Evolutionary conservation across 805 yeast genomes (phyloP), one percentile per base, ranked within the genome.

Genomic region (Starmerella tilneyi): DNA sequence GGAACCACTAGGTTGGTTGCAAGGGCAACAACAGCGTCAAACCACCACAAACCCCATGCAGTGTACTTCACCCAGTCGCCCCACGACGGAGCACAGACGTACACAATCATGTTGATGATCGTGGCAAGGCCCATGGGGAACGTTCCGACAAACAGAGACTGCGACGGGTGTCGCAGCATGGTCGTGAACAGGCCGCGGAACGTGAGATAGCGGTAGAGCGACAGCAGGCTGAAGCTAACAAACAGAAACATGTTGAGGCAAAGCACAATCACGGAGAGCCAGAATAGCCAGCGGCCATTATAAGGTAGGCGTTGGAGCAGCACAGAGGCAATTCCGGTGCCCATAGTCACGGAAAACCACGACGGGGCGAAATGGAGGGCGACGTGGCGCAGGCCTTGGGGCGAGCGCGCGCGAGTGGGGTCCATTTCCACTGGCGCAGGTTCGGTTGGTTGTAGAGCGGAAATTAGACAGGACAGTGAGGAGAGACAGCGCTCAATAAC

Each of bases 281-380:
- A 38, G 26, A 12, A 27, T 5, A 38, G 29, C 41, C 41, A 38
- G 9, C 17, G 9, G 16, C 33, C 41, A 12, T 38, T 26, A 15
- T 19, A 38, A 17, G 41, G 41, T 11, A 38, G 24, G 1, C 20
- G 24, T 21, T 38, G 26, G 26, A 38, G 33, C 17, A 38, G 24
- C 4, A 38, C 15, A 9, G 41, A 38, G 19, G 26, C 41, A 15
- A 38, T 38, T 23, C 41, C 41, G 17, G 41, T 38, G 19, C 41
- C 41, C 41, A 38, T 38, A 9, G 33, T 20, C 1, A 38, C 41
- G 9, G 41, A 38, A 19, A 38, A 38, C 41, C 41, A 38, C 33
- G 41, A 38, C 13, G 41, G 41, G 9, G 41, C 41, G 19, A 38
- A 27, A n/a, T 38, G 41, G 13, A 38, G 41, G 26, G 33, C 33